These are phyloP conservation scores for Gynostemma pentaphyllum DNA, from an alignment of 306 rosid species.

Conservation along the genomic window DNA sequence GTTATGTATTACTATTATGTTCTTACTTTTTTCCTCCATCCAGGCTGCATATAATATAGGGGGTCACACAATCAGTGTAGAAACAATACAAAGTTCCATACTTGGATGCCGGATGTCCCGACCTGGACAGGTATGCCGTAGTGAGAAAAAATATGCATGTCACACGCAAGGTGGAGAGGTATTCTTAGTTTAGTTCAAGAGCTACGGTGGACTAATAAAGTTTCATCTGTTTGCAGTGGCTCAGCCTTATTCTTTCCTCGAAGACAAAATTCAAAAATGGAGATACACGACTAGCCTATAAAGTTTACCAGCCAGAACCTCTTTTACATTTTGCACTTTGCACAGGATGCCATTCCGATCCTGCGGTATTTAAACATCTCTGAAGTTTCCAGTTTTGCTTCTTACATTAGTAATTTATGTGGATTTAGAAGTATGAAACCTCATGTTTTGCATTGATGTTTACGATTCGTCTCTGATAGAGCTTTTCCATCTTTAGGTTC, in stretches of 20 bases:
- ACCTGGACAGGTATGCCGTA: conserved; percentile 68
- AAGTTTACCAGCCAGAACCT: conserved; percentile 60
- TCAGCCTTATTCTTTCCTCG: conserved; percentile 54
- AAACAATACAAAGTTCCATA: conserved; percentile 68
- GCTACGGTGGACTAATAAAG: neutral
- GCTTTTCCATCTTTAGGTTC: conserved; percentile 34
- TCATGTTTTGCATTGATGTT: neutral
- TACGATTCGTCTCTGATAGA: neutral
- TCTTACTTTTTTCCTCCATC: conserved; percentile 15
- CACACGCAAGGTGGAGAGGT: neutral
- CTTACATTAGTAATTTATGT: neutral
- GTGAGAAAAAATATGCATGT: neutral
- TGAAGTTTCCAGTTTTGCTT: neutral
- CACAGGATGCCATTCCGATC: conserved; percentile 85
- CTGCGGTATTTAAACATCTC: conserved; percentile 49
- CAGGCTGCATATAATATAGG: conserved; percentile 98
- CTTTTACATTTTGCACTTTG: conserved; percentile 69
- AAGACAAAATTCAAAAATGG: conserved; percentile 50
- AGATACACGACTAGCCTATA: conserved; percentile 67
- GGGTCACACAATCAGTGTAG: conserved; percentile 78
- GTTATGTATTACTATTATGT: neutral
- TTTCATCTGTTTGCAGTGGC: conserved; percentile 49
- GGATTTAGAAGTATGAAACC: neutral
- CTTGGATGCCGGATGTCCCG: conserved; percentile 83
- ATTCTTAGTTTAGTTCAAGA: neutral